These are phyloP conservation scores for Cymbidium sinense DNA, from an alignment of 106 monocot species.

Conservation along the genomic window DNA sequence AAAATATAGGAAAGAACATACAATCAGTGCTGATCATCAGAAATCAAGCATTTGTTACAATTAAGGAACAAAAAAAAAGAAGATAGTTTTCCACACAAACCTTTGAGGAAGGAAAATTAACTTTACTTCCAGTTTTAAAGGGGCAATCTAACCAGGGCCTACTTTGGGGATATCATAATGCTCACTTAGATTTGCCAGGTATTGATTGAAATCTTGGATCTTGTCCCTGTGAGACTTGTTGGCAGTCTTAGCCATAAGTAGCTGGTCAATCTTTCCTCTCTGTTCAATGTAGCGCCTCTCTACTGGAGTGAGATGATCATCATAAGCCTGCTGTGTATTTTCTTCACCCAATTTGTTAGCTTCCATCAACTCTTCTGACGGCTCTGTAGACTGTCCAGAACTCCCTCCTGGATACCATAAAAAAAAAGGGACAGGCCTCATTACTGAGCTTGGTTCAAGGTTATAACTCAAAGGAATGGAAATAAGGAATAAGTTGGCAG, in stretches of 20 bases:
- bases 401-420: constrained; percentile 32
- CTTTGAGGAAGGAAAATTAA: too few species aligned
- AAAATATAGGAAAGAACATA: too few species aligned
- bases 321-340: constrained; percentile 9
- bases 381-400: constrained; percentile 28
- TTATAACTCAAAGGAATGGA: too few species aligned
- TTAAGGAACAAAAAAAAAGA: too few species aligned
- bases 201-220: constrained; percentile 88
- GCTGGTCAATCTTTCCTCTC: constrained; percentile 55
- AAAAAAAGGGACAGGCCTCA: neutral
- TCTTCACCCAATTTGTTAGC: constrained; percentile 30
- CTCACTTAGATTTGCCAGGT: constrained; percentile 91
- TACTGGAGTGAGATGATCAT: constrained; percentile 74
- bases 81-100: too few species aligned
- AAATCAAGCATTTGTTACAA: too few species aligned
- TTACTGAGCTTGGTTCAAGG: too few species aligned
- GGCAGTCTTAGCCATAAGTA: constrained; percentile 62
- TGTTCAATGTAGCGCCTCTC: constrained; percentile 91
- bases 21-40: too few species aligned
- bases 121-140: too few species aligned
- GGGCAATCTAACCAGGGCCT: constrained; percentile 59
- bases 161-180: constrained; percentile 99
- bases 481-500: too few species aligned
- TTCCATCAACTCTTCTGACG: constrained; percentile 22
- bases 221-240: constrained; percentile 91